Percentiles rank a stretch among this genome's conserved stretches.
Conservation (phyloP, 345 rosid species). For the Nephelium lappaceum region DNA sequence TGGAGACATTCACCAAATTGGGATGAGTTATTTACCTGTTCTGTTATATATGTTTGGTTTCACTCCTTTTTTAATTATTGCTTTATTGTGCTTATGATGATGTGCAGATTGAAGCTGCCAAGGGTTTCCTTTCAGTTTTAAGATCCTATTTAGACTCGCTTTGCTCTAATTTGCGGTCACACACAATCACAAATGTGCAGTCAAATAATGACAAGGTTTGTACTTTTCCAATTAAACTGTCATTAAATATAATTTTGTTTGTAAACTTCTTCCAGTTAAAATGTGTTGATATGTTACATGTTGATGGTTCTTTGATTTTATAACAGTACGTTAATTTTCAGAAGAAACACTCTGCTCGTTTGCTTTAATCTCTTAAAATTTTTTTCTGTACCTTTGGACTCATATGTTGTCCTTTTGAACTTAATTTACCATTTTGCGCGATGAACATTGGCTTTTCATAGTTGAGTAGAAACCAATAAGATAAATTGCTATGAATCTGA, state of each 20-base stretch:
- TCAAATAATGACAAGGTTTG: slow-evolving; percentile 95
- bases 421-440: background rate
- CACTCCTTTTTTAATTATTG: background rate
- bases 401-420: background rate
- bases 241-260: background rate
- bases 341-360: too few relatives aligned
- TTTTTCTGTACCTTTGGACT: background rate
- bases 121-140: slow-evolving; percentile 68
- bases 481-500: slow-evolving; percentile 10
- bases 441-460: background rate
- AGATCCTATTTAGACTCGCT: slow-evolving; percentile 83
- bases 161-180: slow-evolving; percentile 87
- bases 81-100: slow-evolving; percentile 4
- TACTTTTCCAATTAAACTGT: slow-evolving; percentile 1
- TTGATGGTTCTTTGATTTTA: background rate
- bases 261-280: background rate
- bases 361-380: background rate
- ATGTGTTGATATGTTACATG: background rate
- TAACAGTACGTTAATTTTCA: background rate
- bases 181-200: slow-evolving; percentile 96
- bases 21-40: background rate
- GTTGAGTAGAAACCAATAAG: background rate
- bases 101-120: slow-evolving; percentile 81
- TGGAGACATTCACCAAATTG: background rate
- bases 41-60: background rate